phyloP scores from a whole-genome alignment of 1,284 basidiomycete genomes.

The Ustilago shanxiensis region DNA sequence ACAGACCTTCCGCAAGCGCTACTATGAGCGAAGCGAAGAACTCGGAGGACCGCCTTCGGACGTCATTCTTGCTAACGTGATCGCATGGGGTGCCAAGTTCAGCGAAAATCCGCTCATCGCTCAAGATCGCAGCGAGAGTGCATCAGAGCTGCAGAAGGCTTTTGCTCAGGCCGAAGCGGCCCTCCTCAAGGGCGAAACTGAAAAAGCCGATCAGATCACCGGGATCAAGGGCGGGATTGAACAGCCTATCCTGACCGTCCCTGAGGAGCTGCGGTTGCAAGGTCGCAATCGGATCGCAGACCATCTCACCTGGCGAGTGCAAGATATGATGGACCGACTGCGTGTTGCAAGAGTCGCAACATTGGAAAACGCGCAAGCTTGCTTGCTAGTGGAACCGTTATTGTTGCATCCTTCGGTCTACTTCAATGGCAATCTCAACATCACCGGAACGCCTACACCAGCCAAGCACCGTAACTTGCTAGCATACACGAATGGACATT shows the following conservation, averaged over 20 bases:
- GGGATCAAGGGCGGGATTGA: slow-evolving; percentile 53
- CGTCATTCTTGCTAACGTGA: slow-evolving; percentile 84
- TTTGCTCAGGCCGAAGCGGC: slow-evolving; percentile 42
- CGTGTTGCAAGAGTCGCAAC: slow-evolving; percentile 85
- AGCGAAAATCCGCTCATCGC: slow-evolving; percentile 85
- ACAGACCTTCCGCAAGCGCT: slow-evolving; percentile 46
- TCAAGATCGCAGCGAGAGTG: slow-evolving; percentile 79
- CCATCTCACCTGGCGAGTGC: slow-evolving; percentile 76
- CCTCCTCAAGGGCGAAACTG: slow-evolving; percentile 42
- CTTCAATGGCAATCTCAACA: slow-evolving; percentile 38
- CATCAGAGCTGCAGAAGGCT: slow-evolving; percentile 46
- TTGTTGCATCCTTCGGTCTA: slow-evolving; percentile 45
- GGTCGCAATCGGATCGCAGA: slow-evolving; percentile 83
- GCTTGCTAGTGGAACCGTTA: slow-evolving; percentile 54
- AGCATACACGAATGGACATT: slow-evolving; percentile 47
- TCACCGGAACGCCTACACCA: slow-evolving; percentile 29
- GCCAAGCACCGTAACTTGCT: slow-evolving; percentile 41
- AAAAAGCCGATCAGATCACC: slow-evolving; percentile 46
- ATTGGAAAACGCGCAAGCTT: slow-evolving; percentile 77
- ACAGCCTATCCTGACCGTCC: slow-evolving; percentile 49
- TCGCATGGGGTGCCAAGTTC: slow-evolving; percentile 92
- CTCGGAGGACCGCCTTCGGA: slow-evolving; percentile 73
- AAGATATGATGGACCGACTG: slow-evolving; percentile 77
- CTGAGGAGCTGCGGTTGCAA: slow-evolving; percentile 34
- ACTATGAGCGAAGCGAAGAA: slow-evolving; percentile 43